phyloP scores from a whole-genome alignment of 345 rosid genomes.

The Brassica cretica region DNA sequence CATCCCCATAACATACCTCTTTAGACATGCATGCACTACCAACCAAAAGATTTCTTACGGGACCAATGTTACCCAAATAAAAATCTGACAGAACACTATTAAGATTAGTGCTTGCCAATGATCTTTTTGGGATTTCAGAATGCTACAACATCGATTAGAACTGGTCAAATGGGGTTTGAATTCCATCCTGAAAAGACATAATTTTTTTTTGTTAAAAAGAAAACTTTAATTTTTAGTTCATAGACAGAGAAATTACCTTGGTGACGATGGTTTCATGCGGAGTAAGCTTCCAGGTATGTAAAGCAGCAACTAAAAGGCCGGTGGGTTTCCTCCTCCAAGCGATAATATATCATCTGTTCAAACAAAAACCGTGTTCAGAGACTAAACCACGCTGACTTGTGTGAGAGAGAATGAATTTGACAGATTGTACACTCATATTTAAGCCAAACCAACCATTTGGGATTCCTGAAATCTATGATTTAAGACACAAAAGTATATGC shows the following conservation, averaged over 20 bases:
- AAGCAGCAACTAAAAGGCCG: not conserved
- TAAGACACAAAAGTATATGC: too few relatives aligned
- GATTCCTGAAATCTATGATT: too few relatives aligned
- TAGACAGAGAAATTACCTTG: not conserved
- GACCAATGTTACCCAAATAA: not conserved
- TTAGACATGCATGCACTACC: not conserved
- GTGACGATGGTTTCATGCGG: not conserved
- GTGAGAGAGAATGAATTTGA: not conserved
- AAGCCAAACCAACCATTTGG: too few relatives aligned
- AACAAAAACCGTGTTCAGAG: not conserved
- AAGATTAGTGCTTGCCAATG: not conserved
- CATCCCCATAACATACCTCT: not conserved
- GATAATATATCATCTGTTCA: not conserved
- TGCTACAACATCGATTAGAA: not conserved
- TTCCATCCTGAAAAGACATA: not conserved
- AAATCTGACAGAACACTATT: not conserved
- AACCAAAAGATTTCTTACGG: not conserved
- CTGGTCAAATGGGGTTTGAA: not conserved
- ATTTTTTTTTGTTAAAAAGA: not conserved
- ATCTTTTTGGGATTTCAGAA: not conserved
- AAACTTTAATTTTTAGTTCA: not conserved
- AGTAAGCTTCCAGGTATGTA: not conserved
- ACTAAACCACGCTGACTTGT: not conserved
- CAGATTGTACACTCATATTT: not conserved
- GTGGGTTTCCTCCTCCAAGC: not conserved